Conservation (phyloP, 257 asterid genomes). For the Plantago major region DNA sequence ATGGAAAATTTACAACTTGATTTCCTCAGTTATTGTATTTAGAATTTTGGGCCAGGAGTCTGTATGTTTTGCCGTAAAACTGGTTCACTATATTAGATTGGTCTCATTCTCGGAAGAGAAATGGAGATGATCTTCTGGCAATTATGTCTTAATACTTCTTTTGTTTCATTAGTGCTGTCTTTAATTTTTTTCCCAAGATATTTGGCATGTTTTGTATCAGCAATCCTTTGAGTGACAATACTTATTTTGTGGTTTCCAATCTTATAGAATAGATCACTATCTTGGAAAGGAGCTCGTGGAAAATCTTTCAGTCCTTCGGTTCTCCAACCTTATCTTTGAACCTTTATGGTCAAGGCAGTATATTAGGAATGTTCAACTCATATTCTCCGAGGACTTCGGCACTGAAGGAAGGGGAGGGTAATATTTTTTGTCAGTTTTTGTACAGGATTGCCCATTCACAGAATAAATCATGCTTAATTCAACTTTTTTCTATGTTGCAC, state of each 20-base stretch:
- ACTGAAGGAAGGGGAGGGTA: slow-evolving; percentile 99
- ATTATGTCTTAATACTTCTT: too few species aligned
- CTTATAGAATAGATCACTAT: slow-evolving; percentile 90
- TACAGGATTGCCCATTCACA: background rate
- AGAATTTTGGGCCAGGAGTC: too few species aligned
- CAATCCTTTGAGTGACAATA: background rate
- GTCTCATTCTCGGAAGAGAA: too few species aligned
- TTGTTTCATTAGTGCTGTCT: too few species aligned
- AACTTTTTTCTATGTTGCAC: slow-evolving; percentile 12
- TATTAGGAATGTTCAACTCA: slow-evolving; percentile 88
- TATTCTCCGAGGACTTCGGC: slow-evolving; percentile 97
- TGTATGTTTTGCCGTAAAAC: too few species aligned
- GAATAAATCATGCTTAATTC: slow-evolving; percentile 9
- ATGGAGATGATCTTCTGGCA: too few species aligned
- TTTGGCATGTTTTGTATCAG: background rate
- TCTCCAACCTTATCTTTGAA: slow-evolving; percentile 88
- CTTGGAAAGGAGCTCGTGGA: slow-evolving; percentile 98
- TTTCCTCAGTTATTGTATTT: too few species aligned
- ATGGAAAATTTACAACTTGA: too few species aligned
- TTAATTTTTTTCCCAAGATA: too few species aligned
- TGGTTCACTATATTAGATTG: too few species aligned
- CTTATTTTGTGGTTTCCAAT: slow-evolving; percentile 1
- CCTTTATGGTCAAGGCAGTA: slow-evolving; percentile 98
- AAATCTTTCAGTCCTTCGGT: slow-evolving; percentile 93
- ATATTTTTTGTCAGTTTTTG: slow-evolving; percentile 17